Evolutionary conservation across 768 basidiomycete species (phyloP), one percentile per base, ranked within the genome.

Genomic region (Lactarius indigo): DNA sequence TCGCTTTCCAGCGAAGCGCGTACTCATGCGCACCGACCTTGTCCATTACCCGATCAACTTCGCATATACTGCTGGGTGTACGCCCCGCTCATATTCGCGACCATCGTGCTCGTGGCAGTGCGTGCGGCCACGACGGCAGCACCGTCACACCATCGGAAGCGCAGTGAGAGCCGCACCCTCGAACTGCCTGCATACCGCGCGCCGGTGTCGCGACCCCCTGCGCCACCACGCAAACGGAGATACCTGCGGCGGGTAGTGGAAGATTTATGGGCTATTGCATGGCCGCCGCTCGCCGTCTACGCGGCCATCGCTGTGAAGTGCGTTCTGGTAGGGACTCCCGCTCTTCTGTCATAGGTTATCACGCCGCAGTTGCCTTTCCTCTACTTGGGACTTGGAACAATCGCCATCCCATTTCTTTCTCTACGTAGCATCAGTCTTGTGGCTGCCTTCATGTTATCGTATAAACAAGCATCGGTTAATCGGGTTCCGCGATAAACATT

Each of bases 41-140:
- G 96, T 77, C 73, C 88, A 52, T 83, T 98, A 64, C 96, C 96
- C 0, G 87, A 94, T 76, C 94, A 96, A 73, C 74, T 92, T 55
- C 81, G 84, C 47, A 90, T 94, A 69, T 97, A 94, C 76, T 76
- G 88, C 50, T 76, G 81, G 60, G 74, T 80, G n/a, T 96, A 96
- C 74, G 75, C 89, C 30, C 91, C 92, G 26, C 79, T 92, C 47
- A 72, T 85, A 41, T 68, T 87, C 37, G 61, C 90, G n/a, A 88
- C 89, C 39, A 71, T 94, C 20, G 18, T 84, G 50, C 61, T 80
- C 15, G 74, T 90, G 26, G 71, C 82, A 28, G 63, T 72, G 15
- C 58, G 63, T 20, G 31, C 26, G 5, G 31, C 30, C 37, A n/a
- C 4, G n/a, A 17, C 20, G 35, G 18, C 12, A 1, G 17, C 26